Conservation (phyloP, 176 grass and related monocot species). For the Alloteropsis semialata region DNA sequence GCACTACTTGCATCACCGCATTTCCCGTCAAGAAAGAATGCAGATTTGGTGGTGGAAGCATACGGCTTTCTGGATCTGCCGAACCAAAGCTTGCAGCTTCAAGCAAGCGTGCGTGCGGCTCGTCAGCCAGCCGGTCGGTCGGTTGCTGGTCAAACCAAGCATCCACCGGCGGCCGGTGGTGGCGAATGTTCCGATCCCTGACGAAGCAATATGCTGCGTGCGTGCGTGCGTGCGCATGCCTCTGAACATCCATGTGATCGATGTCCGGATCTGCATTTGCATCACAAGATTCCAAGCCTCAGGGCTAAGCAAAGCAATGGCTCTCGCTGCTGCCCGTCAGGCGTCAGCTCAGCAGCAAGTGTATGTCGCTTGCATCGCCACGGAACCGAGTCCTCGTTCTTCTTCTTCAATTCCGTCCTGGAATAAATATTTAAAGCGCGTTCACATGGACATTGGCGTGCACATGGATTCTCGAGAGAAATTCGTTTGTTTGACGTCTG, state of each 20-base stretch:
- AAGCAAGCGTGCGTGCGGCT: neutral
- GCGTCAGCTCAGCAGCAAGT: neutral
- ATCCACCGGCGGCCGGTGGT: neutral
- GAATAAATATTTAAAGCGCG: neutral
- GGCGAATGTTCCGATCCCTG: neutral
- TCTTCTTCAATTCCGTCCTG: too few species aligned
- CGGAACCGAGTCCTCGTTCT: neutral
- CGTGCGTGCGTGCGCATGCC: neutral
- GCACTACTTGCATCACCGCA: neutral
- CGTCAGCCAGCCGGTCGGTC: neutral
- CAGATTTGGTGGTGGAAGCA: slow-evolving; percentile 13
- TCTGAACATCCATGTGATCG: neutral
- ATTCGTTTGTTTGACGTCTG: neutral
- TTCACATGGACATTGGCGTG: neutral
- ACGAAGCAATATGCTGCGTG: neutral
- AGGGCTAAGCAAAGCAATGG: neutral
- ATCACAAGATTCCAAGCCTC: neutral
- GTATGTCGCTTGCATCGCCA: neutral
- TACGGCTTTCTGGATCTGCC: neutral
- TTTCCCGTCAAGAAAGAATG: neutral
- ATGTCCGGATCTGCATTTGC: neutral
- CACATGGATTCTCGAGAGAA: neutral
- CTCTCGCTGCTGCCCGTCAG: too few species aligned
- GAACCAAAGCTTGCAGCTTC: neutral
- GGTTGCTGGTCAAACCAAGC: slow-evolving; percentile 22